phyloP scores from a whole-genome alignment of 495 filamentous ascomycete genomes.

The Aspergillus nanangensis region DNA sequence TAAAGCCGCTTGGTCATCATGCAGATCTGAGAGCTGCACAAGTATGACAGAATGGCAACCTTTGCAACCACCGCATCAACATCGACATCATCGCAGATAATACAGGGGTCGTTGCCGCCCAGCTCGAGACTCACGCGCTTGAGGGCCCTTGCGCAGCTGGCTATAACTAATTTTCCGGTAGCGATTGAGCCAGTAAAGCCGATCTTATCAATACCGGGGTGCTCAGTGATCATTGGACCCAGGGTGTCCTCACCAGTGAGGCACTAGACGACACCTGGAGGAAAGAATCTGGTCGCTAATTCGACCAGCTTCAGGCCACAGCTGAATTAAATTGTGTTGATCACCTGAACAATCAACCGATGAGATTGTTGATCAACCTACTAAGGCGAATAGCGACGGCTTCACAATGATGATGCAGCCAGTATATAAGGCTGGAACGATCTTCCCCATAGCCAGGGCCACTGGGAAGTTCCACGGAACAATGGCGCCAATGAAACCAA shows the following conservation, averaged over 20 bases:
- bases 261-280: slow-evolving; percentile 62
- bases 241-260: slow-evolving; percentile 63
- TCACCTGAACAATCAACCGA: no score
- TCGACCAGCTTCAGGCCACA: slow-evolving; percentile 60
- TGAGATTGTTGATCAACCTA: no score
- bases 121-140: slow-evolving; percentile 58
- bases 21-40: slow-evolving; percentile 49
- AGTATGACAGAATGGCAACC: slow-evolving; percentile 45
- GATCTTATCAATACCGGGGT: slow-evolving; percentile 63
- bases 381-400: slow-evolving; percentile 61
- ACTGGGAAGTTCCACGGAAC: slow-evolving; percentile 62
- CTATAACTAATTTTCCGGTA: slow-evolving; percentile 62
- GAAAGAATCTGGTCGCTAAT: slow-evolving; percentile 54
- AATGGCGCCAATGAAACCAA: slow-evolving; percentile 56
- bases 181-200: slow-evolving; percentile 63
- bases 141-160: slow-evolving; percentile 53
- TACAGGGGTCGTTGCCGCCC: slow-evolving; percentile 62
- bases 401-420: slow-evolving; percentile 60
- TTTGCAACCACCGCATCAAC: slow-evolving; percentile 52
- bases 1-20: slow-evolving; percentile 60
- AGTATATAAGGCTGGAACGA: slow-evolving; percentile 51
- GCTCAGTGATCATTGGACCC: slow-evolving; percentile 53
- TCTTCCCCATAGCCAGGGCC: slow-evolving; percentile 53
- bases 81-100: slow-evolving; percentile 59
- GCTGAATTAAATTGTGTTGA: no score